phyloP scores from a whole-genome alignment of 305 asterid genomes.

The Solanum hybrid region DNA sequence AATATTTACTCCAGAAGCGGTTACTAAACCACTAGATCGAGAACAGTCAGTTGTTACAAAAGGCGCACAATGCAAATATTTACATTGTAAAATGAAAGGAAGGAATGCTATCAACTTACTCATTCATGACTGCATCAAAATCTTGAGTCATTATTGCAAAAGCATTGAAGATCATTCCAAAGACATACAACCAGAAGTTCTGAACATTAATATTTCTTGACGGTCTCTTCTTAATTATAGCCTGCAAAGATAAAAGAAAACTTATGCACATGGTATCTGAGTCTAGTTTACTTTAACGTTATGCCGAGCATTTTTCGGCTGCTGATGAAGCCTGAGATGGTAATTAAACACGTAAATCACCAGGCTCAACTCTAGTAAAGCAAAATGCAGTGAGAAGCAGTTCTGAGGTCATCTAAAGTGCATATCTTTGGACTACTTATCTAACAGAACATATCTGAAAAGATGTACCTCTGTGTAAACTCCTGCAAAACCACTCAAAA shows the following conservation, averaged over 20 bases:
- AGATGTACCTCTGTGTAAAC: constrained; percentile 90
- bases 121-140: constrained; percentile 74
- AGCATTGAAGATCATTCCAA: constrained; percentile 92
- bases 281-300: background rate
- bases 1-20: background rate
- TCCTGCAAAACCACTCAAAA: constrained; percentile 99
- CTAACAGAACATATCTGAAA: background rate
- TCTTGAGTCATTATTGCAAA: constrained; percentile 82
- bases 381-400: background rate
- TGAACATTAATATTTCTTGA: constrained; percentile 97
- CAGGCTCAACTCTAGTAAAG: background rate
- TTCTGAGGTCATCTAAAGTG: background rate
- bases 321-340: background rate
- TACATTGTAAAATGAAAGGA: background rate
- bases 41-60: background rate
- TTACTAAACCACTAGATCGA: background rate
- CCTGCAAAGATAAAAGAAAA: constrained; percentile 45
- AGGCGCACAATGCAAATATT: background rate
- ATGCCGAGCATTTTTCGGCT: background rate
- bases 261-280: constrained; percentile 2
- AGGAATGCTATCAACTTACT: constrained; percentile 37
- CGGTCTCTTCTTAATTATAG: constrained; percentile 81
- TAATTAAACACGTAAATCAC: background rate
- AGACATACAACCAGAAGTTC: constrained; percentile 95
- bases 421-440: background rate